These are phyloP conservation scores for Parachaetomium inaequale DNA, from an alignment of 495 filamentous ascomycete genomes.

Conservation along the genomic window DNA sequence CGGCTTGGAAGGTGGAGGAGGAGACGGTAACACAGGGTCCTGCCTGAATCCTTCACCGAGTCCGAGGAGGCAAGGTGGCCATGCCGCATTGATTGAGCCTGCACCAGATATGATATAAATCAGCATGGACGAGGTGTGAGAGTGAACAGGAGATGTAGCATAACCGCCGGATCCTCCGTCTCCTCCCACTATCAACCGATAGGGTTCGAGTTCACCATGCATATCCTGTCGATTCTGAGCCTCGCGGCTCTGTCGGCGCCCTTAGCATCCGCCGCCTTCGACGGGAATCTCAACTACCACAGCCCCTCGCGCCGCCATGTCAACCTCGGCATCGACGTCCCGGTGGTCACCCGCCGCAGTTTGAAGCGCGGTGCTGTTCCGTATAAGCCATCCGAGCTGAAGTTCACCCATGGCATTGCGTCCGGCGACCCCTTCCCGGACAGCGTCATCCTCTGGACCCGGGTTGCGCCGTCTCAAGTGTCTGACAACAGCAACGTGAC, in stretches of 20 bases:
- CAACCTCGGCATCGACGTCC: constrained; percentile 53
- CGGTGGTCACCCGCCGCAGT: constrained; percentile 37
- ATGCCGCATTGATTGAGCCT: neutral
- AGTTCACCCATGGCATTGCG: constrained; percentile 42
- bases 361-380: constrained; percentile 54
- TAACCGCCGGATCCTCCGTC: neutral
- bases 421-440: constrained; percentile 61
- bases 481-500: constrained; percentile 54
- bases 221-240: neutral
- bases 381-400: constrained; percentile 40
- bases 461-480: constrained; percentile 49
- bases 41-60: constrained; percentile 2
- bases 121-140: neutral
- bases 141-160: neutral
- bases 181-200: neutral
- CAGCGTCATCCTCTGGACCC: constrained; percentile 64
- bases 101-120: neutral
- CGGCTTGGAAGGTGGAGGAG: neutral
- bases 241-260: constrained; percentile 10
- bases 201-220: neutral
- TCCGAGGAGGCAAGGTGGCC: neutral
- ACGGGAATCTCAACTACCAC: constrained; percentile 56
- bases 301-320: constrained; percentile 52
- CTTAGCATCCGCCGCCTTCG: constrained; percentile 22
- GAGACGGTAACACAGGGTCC: neutral